Conservation (phyloP, 192 early-diverging fungal genomes). For the Podila clonocystis region DNA sequence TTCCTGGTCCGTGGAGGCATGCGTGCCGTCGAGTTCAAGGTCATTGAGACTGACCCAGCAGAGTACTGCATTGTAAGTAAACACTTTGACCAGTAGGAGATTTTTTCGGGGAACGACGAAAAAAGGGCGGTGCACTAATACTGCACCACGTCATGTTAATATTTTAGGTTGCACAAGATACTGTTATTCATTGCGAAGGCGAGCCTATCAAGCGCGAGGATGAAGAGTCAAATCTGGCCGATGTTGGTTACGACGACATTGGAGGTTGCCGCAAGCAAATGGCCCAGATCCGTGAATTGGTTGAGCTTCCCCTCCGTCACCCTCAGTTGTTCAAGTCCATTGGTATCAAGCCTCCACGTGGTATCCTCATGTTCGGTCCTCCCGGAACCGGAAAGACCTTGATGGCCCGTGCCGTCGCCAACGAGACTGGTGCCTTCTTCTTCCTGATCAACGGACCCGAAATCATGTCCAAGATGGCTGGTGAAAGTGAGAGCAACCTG, state of each 20-base stretch:
- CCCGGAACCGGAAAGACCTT: slow-evolving; percentile 99
- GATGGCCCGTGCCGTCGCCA: slow-evolving; percentile 98
- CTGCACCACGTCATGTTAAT: not conserved
- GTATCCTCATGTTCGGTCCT: slow-evolving; percentile 97
- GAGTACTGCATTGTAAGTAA: slow-evolving; percentile 84
- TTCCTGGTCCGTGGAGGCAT: slow-evolving; percentile 84
- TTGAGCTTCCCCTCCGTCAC: slow-evolving; percentile 97
- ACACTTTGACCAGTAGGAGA: no score
- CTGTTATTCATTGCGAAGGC: slow-evolving; percentile 98
- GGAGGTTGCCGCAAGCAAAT: slow-evolving; percentile 98
- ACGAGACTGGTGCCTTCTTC: slow-evolving; percentile 99
- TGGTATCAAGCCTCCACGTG: slow-evolving; percentile 98
- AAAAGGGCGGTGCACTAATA: no score
- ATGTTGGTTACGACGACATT: slow-evolving; percentile 98
- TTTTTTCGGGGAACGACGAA: not conserved
- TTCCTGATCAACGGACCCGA: slow-evolving; percentile 99
- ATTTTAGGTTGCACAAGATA: slow-evolving; percentile 89
- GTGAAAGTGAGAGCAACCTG: slow-evolving; percentile 97
- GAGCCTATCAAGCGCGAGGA: slow-evolving; percentile 99
- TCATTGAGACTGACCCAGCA: slow-evolving; percentile 81
- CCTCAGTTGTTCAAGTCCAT: slow-evolving; percentile 99
- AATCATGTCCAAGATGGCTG: slow-evolving; percentile 99
- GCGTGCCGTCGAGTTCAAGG: slow-evolving; percentile 90
- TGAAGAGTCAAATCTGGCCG: slow-evolving; percentile 91
- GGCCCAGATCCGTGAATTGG: slow-evolving; percentile 98